Percentiles rank a stretch among this genome's conserved stretches.
phyloP scores from a whole-genome alignment of 75 land plant genomes.

The Larix kaempferi region DNA sequence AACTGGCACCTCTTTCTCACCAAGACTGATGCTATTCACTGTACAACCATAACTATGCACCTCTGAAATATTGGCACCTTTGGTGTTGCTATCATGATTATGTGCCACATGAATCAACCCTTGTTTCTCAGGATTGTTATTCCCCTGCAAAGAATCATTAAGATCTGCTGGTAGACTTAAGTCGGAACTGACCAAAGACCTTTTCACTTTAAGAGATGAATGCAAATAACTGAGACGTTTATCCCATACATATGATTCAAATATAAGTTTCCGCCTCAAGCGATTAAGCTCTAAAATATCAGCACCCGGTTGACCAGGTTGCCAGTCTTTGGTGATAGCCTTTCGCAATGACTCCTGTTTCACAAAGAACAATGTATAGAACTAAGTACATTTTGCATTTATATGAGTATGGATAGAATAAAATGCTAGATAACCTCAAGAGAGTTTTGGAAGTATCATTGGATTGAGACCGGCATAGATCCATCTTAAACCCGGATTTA shows the following conservation, averaged over 20 bases:
- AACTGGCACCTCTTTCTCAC: not conserved
- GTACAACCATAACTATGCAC: not conserved
- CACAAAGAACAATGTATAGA: not conserved
- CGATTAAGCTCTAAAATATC: constrained; percentile 62
- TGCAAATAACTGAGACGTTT: constrained; percentile 34
- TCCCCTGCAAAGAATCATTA: not conserved
- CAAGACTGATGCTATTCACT: not conserved
- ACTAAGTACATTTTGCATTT: not conserved
- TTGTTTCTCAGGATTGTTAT: not conserved
- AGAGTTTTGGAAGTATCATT: not conserved
- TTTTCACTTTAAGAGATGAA: constrained; percentile 8
- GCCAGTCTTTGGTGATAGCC: constrained; percentile 25
- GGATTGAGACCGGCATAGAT: not conserved
- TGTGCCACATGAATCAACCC: not conserved
- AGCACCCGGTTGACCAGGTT: constrained; percentile 23
- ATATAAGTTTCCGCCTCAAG: constrained; percentile 49
- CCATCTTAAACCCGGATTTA: no score
- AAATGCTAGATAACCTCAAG: not conserved
- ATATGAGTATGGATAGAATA: not conserved
- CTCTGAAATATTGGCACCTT: not conserved
- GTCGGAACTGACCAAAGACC: not conserved
- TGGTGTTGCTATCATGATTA: constrained; percentile 3
- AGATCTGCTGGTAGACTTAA: not conserved
- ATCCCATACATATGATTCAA: constrained; percentile 71
- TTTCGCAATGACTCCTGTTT: constrained; percentile 45